phyloP scores from a whole-genome alignment of 768 basidiomycete genomes.

The Agrocybe pediades region DNA sequence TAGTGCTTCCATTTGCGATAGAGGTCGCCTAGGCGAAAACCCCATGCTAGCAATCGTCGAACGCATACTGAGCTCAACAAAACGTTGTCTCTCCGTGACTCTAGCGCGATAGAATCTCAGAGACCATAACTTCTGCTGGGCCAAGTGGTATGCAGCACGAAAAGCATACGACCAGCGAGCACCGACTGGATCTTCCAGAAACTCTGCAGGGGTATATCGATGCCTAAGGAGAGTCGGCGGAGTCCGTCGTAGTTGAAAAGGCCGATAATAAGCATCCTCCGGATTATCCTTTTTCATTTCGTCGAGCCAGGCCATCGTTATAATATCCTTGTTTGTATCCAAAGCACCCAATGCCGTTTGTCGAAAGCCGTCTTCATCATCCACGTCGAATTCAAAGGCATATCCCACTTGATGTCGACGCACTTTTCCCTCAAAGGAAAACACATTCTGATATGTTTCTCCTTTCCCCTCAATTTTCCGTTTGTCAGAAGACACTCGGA shows the following conservation, averaged over 20 bases:
- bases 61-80: conserved; percentile 31
- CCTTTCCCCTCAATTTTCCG: conserved; percentile 31
- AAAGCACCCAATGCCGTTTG: conserved; percentile 26
- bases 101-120: conserved; percentile 30
- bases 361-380: conserved; percentile 27
- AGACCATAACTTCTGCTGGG: conserved; percentile 32
- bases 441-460: conserved; percentile 31
- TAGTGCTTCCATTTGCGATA: conserved; percentile 24
- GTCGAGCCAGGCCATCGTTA: conserved; percentile 22
- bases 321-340: conserved; percentile 16
- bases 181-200: conserved; percentile 28
- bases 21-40: conserved; percentile 30
- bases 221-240: conserved; percentile 31
- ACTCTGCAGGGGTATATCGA: conserved; percentile 26
- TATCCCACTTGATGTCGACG: conserved; percentile 18
- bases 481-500: conserved; percentile 24
- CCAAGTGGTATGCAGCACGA: conserved; percentile 28
- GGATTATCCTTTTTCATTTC: conserved; percentile 22
- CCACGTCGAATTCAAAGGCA: conserved; percentile 27
- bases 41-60: conserved; percentile 28
- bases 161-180: conserved; percentile 37
- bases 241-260: conserved; percentile 28
- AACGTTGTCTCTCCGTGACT: conserved; percentile 30
- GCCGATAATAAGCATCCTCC: conserved; percentile 18
- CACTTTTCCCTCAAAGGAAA: conserved; percentile 29